Base-by-base conservation (phyloP, 2,329 filamentous ascomycete genomes). In the Aureobasidium sp. region DNA sequence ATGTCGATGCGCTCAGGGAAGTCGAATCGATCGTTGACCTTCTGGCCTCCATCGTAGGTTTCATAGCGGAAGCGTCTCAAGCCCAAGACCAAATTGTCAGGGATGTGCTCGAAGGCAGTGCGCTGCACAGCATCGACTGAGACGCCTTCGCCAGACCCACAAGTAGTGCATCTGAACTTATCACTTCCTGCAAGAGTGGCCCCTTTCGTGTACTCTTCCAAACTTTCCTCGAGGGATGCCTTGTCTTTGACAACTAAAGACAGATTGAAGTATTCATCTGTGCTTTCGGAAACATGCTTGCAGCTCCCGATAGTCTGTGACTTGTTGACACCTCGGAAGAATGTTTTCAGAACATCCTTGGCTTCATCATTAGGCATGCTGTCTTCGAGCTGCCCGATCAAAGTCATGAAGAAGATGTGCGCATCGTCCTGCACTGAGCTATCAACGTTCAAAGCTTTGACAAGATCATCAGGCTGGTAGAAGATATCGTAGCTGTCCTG, bases 191-290 rank as follows among this genome's bases (percentile, higher is more conserved):
- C 91, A 88, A 99, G 92, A 39, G 94, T 86, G 74, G 99, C 94
- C 4, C 94, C 94, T 71, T 95, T 90, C 13, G 97, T 91, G 72
- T 96, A 97, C n/a, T 93, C 91, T 67, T 91, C 86, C 15, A 99
- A 79, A 70, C 94, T 97, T 66, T 97, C 91, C 68, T 90, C 81
- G 1, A 99, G 82, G 34, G 81, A 88, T 27, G 79, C 81, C 75
- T 97, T 97, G 57, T 93, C 93, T 73, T 96, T 95, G 69, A 99
- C 96, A 68, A 97, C 92, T 71, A 94, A 95, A 68, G 96, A 92
- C 60, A 99, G 91, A 5, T 93, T 92, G 15, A 91, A 95, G 72
- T 97, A 97, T 0, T 90, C 87, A 72, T 99, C 94, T 2, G 91
- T 81, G 16, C 89, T 83, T 71, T 97, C 92, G 0, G 94, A 99